Percentiles rank a stretch among this genome's conserved stretches.
These are phyloP conservation scores for Hanseniaspora lachancei DNA, from an alignment of 805 yeast genomes.

Conservation along the genomic window DNA sequence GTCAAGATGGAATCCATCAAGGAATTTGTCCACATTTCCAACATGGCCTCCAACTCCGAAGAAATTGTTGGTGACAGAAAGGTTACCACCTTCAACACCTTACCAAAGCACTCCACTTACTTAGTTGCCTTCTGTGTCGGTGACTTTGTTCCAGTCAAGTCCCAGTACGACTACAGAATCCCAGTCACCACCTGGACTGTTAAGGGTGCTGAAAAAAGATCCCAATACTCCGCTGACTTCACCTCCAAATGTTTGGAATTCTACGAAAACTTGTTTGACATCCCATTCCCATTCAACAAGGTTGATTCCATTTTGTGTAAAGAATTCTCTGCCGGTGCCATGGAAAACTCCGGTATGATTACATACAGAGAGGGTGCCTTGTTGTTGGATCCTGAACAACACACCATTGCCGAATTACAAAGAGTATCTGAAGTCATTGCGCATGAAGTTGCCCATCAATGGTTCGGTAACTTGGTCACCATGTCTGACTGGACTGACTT, in stretches of 20 bases:
- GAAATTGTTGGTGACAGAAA: constrained; percentile 30
- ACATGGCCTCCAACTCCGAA: constrained; percentile 51
- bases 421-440: constrained; percentile 77
- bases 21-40: constrained; percentile 48
- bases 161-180: constrained; percentile 49
- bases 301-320: constrained; percentile 73
- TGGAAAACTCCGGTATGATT: constrained; percentile 77
- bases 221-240: constrained; percentile 57
- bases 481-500: constrained; percentile 90
- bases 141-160: constrained; percentile 34
- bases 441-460: constrained; percentile 83
- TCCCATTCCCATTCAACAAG: constrained; percentile 68
- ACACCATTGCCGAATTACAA: constrained; percentile 50
- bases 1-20: constrained; percentile 46
- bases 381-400: constrained; percentile 55
- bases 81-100: constrained; percentile 51
- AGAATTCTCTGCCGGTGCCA: constrained; percentile 77
- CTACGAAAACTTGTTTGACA: constrained; percentile 60
- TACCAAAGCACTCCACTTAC: constrained; percentile 77
- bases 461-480: constrained; percentile 83
- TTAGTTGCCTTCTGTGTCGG: constrained; percentile 74
- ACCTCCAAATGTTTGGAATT: constrained; percentile 64
- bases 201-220: constrained; percentile 60
- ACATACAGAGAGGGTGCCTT: constrained; percentile 69
- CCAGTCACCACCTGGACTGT: constrained; percentile 76